These are phyloP conservation scores for Trebouxiophyceae sp. DNA, from an alignment of 163 green algal species.

Conservation along the genomic window DNA sequence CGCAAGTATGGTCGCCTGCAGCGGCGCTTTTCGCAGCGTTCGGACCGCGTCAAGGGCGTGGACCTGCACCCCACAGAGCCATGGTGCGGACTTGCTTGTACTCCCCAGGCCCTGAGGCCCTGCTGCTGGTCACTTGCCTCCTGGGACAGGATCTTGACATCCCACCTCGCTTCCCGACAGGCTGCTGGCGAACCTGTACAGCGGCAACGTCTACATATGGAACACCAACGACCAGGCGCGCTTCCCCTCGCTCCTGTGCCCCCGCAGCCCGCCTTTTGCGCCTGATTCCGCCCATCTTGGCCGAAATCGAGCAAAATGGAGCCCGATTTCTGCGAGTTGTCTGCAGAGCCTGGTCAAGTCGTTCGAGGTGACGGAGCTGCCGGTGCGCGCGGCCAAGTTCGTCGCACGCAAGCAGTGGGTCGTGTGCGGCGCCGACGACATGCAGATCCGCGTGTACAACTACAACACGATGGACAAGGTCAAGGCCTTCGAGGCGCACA, in stretches of 20 bases:
- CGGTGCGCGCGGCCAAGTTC: constrained; percentile 94
- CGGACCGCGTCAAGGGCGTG: constrained; percentile 96
- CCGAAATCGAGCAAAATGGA: too few relatives aligned
- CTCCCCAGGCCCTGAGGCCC: neutral
- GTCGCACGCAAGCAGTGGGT: constrained; percentile 97
- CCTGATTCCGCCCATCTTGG: too few relatives aligned
- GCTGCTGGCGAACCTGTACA: constrained; percentile 96
- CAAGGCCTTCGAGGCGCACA: constrained; percentile 96
- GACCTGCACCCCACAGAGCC: constrained; percentile 98
- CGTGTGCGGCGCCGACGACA: constrained; percentile 92
- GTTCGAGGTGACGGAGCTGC: constrained; percentile 96
- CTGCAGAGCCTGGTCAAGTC: constrained; percentile 92
- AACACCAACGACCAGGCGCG: constrained; percentile 83
- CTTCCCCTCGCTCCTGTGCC: too few relatives aligned
- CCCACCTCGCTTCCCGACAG: constrained; percentile 32
- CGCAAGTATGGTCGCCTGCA: constrained; percentile 26
- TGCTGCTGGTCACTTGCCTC: neutral
- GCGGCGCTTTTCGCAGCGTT: constrained; percentile 80
- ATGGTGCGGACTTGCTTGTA: constrained; percentile 57
- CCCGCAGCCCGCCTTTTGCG: too few relatives aligned
- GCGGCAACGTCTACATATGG: constrained; percentile 95
- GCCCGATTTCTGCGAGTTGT: neutral
- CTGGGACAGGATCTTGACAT: neutral
- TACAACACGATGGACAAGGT: constrained; percentile 99
- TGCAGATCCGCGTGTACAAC: constrained; percentile 98